Base-by-base conservation (phyloP, 2,329 filamentous ascomycete genomes). In the Scytalidium lignicola region DNA sequence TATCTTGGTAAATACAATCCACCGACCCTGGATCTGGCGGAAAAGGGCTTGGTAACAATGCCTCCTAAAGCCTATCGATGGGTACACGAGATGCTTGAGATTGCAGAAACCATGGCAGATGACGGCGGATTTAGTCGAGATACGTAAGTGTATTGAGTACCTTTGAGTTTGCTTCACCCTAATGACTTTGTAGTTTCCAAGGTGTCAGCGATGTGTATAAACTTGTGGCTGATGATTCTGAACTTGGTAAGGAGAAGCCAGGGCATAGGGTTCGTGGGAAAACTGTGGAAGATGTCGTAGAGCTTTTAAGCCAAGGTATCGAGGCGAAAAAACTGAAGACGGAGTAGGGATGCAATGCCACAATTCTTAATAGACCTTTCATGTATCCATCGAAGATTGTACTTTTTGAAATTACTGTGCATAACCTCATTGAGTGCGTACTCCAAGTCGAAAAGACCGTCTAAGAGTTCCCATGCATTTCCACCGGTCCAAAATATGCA, bases 51-150 rank as follows among this genome's bases (percentile, higher is more conserved):
- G 13, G 69, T 76, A 2, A 70, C 65, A 12, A 85, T 88, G 76
- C 74, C 83, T 21, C 78, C 80, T 12, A 90, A 89, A 67, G 85
- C 86, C 18, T 88, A 88, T 63, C 72, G 86, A 12, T 89, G 85
- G 85, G 81, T 87, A 0, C 71, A 74, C 29, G 85, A 89, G 70
- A 88, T 89, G 85, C 74, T 81, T 57, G 80, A 88, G 71, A 88
- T 90, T 58, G 78, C 78, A 10, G 70, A 75, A 49, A 85, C 82
- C 2, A 82, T 87, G 62, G 67, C 67, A 5, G 74, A 77, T 40
- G 80, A 83, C 46, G 83, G 80, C 1, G 83, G 83, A 0, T 45
- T 45, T 45, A 32, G 20, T 10, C 28, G 37, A 32, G 43, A 32
- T n/a, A 4, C 28, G 43, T 45, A 22, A 45, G 43, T 45, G 22